phyloP scores from a whole-genome alignment of 495 filamentous ascomycete species.

The Penicillium fimorum region DNA sequence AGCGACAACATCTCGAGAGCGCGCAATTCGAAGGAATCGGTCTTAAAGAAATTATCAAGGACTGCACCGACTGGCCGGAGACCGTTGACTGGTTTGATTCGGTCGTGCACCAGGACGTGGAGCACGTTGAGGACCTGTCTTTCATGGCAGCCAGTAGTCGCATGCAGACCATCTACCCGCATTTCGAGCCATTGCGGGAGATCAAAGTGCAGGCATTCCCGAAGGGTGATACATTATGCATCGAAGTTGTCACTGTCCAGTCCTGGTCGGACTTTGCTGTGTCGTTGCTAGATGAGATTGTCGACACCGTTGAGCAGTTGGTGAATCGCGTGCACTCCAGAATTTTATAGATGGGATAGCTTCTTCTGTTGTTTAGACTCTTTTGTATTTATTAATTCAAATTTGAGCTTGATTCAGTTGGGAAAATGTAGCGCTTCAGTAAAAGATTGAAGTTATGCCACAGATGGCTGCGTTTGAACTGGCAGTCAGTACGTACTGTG shows the following conservation, averaged over 20 bases:
- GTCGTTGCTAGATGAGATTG: slow-evolving; percentile 9
- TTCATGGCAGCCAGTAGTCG: slow-evolving; percentile 25
- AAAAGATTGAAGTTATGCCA: too few species aligned
- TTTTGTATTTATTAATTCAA: background rate
- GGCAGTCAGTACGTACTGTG: too few species aligned
- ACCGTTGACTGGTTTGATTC: slow-evolving; percentile 16
- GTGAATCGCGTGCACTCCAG: slow-evolving; percentile 1
- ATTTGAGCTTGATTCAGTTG: too few species aligned
- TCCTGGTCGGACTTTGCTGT: slow-evolving; percentile 38
- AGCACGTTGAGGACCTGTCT: slow-evolving; percentile 38
- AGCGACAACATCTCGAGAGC: slow-evolving; percentile 14
- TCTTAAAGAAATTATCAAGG: slow-evolving; percentile 10
- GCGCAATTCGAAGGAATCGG: slow-evolving; percentile 16
- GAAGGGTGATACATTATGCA: slow-evolving; percentile 33
- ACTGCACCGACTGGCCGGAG: slow-evolving; percentile 14
- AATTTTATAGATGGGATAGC: background rate
- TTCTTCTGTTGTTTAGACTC: background rate
- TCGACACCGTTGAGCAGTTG: slow-evolving; percentile 13
- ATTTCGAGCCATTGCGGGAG: slow-evolving; percentile 43
- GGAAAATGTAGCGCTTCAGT: too few species aligned
- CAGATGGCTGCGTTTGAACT: too few species aligned
- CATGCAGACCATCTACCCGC: slow-evolving; percentile 45
- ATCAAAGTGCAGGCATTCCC: slow-evolving; percentile 47
- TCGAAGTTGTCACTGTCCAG: slow-evolving; percentile 45
- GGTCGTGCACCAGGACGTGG: slow-evolving; percentile 33